Evolutionary conservation across 2,329 filamentous ascomycete species (phyloP).

Genomic region (Colletotrichum eleusines): DNA sequence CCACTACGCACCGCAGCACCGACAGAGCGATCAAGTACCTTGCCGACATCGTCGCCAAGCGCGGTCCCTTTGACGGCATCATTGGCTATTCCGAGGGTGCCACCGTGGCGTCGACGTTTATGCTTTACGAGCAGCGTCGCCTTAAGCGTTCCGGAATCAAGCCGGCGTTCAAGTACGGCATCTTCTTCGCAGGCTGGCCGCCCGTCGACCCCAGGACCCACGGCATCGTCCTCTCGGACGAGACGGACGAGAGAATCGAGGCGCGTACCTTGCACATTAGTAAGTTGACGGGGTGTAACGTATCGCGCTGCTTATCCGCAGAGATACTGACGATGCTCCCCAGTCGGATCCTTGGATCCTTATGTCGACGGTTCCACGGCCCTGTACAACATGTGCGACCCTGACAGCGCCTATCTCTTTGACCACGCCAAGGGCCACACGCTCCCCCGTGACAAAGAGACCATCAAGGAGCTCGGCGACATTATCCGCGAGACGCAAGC

Average conservation of each 20-base stretch:
- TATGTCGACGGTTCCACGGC: conserved; percentile 72
- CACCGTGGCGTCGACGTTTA: conserved; percentile 64
- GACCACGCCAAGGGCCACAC: conserved; percentile 76
- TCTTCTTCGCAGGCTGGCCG: conserved; percentile 68
- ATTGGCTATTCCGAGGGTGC: conserved; percentile 73
- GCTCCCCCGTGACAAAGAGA: conserved; percentile 65
- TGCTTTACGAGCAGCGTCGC: conserved; percentile 63
- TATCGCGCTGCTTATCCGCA: background rate
- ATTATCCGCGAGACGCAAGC: conserved; percentile 52
- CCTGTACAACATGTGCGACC: conserved; percentile 71
- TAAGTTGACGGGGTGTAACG: conserved; percentile 46
- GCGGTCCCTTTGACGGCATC: conserved; percentile 64
- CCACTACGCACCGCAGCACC: conserved; percentile 54
- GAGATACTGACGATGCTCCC: conserved; percentile 40
- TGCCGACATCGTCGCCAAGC: conserved; percentile 59
- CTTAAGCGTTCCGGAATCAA: conserved; percentile 41
- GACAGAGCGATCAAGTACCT: conserved; percentile 57
- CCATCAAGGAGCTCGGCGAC: conserved; percentile 61
- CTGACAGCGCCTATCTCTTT: conserved; percentile 70
- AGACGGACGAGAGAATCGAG: conserved; percentile 62
- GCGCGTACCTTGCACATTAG: conserved; percentile 65
- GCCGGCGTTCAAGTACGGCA: conserved; percentile 59
- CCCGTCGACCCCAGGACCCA: conserved; percentile 59
- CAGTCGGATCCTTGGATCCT: conserved; percentile 68
- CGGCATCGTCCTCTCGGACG: conserved; percentile 61